Evolutionary conservation across 2,329 filamentous ascomycete genomes (phyloP).

Genomic region (Chalaropsis thielavioides): DNA sequence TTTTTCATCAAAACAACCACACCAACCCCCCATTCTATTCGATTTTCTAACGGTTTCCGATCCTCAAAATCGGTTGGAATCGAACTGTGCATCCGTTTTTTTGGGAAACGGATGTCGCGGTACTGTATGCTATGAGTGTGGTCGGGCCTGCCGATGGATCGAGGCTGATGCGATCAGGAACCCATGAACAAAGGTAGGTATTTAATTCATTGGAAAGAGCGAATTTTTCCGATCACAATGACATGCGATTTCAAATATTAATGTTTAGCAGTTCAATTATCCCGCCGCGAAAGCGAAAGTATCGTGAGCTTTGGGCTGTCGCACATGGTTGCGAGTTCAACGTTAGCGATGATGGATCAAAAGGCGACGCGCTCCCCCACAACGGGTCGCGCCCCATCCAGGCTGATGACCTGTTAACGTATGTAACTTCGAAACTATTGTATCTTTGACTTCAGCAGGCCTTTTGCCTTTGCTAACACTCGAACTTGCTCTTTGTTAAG

Average conservation of each 20-base stretch:
- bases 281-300: slow-evolving; percentile 77
- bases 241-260: slow-evolving; percentile 33
- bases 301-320: slow-evolving; percentile 71
- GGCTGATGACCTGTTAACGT: slow-evolving; percentile 17
- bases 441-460: not conserved
- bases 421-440: not conserved
- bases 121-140: slow-evolving; percentile 57
- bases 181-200: slow-evolving; percentile 46
- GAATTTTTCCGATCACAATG: slow-evolving; percentile 35
- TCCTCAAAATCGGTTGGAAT: slow-evolving; percentile 12
- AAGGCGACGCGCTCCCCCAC: slow-evolving; percentile 17
- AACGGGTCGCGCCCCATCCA: slow-evolving; percentile 17
- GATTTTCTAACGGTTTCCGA: slow-evolving; percentile 14
- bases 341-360: slow-evolving; percentile 14
- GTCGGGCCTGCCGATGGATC: slow-evolving; percentile 51
- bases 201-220: slow-evolving; percentile 31
- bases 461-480: not conserved
- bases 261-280: slow-evolving; percentile 49
- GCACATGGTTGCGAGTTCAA: slow-evolving; percentile 27
- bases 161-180: slow-evolving; percentile 51
- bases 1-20: slow-evolving; percentile 16
- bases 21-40: slow-evolving; percentile 12
- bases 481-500: not conserved
- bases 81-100: slow-evolving; percentile 39
- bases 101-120: slow-evolving; percentile 54